Conservation (phyloP, 2,329 filamentous ascomycete species). For the Didymosphaeria variabile region DNA sequence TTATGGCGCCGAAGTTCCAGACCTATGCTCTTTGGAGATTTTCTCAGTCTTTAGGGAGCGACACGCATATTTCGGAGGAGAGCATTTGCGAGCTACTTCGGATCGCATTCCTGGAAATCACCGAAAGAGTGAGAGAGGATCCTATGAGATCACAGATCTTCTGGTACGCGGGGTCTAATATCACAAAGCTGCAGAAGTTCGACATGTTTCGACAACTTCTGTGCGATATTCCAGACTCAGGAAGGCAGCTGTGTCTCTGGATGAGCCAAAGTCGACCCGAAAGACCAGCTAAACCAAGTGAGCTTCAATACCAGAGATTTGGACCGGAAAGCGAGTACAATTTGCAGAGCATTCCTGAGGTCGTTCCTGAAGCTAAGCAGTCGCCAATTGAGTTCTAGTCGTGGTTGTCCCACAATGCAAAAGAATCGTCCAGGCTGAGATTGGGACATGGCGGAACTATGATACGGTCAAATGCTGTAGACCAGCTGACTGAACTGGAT, state of each 20-base stretch:
- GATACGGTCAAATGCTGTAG: no score
- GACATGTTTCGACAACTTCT: slow-evolving; percentile 23
- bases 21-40: slow-evolving; percentile 27
- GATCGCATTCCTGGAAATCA: slow-evolving; percentile 27
- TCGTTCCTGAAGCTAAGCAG: no score
- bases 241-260: slow-evolving; percentile 24
- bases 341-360: no score
- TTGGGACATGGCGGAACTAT: no score
- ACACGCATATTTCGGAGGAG: slow-evolving; percentile 20
- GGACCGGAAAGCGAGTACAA: slow-evolving; percentile 20
- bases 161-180: slow-evolving; percentile 27
- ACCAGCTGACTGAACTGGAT: no score
- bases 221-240: slow-evolving; percentile 23
- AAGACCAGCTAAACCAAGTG: slow-evolving; percentile 15
- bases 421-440: no score
- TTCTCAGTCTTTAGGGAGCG: slow-evolving; percentile 14
- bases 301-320: slow-evolving; percentile 19
- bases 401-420: no score
- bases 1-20: slow-evolving; percentile 28
- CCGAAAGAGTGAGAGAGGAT: slow-evolving; percentile 14
- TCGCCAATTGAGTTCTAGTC: no score
- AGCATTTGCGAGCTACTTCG: slow-evolving; percentile 25
- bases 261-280: slow-evolving; percentile 14
- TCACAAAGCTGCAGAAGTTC: slow-evolving; percentile 21
- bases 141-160: slow-evolving; percentile 28